Percentiles rank a stretch among this genome's conserved stretches.
Evolutionary conservation across 2,329 filamentous ascomycete species (phyloP).

Genomic region (Rhynchosporium agropyri): DNA sequence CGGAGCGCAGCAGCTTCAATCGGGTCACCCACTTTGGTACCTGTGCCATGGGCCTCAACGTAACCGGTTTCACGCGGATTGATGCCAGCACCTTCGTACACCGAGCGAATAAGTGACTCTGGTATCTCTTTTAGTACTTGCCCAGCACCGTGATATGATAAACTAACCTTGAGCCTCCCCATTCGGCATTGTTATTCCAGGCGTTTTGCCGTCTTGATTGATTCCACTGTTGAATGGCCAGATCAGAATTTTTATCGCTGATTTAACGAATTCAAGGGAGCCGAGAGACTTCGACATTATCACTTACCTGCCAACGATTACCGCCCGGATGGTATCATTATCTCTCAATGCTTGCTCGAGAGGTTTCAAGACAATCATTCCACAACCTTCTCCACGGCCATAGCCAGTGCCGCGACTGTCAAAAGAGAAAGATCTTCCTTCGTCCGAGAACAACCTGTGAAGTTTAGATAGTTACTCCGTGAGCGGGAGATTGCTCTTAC

Average conservation of each 20-base stretch:
- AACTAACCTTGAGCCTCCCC: slow-evolving; percentile 45
- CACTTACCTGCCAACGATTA: slow-evolving; percentile 43
- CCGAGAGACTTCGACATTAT: not conserved
- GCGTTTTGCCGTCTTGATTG: slow-evolving; percentile 51
- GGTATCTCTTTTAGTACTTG: slow-evolving; percentile 15
- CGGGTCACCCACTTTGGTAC: slow-evolving; percentile 38
- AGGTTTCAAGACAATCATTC: slow-evolving; percentile 61
- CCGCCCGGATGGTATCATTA: slow-evolving; percentile 47
- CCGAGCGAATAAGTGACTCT: slow-evolving; percentile 37
- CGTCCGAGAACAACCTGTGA: slow-evolving; percentile 43
- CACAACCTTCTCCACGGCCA: slow-evolving; percentile 64
- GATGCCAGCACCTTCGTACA: slow-evolving; percentile 28
- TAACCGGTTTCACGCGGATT: slow-evolving; percentile 32
- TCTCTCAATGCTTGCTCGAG: slow-evolving; percentile 50
- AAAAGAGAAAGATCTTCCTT: slow-evolving; percentile 51
- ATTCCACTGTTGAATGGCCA: slow-evolving; percentile 40
- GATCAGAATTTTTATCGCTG: not conserved
- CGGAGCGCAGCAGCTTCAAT: slow-evolving; percentile 37
- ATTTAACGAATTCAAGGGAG: not conserved
- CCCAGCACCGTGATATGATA: not conserved
- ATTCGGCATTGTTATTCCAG: slow-evolving; percentile 51
- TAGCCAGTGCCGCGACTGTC: slow-evolving; percentile 61
- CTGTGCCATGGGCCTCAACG: slow-evolving; percentile 39
- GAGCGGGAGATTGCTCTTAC: slow-evolving; percentile 22
- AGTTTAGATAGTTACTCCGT: slow-evolving; percentile 47